Evolutionary conservation across 371 early-diverging fungal species (phyloP).

Genomic region (Actinomortierella ambigua): DNA sequence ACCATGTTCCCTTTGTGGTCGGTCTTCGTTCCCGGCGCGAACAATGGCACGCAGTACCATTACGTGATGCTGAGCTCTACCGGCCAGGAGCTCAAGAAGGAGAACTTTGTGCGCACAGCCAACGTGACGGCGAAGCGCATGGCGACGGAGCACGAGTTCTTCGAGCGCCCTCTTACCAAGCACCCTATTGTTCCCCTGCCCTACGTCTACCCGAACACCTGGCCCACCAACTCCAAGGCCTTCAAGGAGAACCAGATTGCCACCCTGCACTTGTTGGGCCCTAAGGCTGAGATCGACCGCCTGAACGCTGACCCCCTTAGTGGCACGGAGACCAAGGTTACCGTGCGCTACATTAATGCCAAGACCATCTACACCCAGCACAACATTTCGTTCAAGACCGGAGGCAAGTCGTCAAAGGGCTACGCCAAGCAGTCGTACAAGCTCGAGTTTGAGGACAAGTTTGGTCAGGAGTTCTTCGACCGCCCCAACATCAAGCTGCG

Average conservation of each 20-base stretch:
- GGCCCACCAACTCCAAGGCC: conserved; percentile 38
- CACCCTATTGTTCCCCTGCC: conserved; percentile 54
- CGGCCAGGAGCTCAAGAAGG: conserved; percentile 14
- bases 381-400: conserved; percentile 49
- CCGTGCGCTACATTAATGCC: conserved; percentile 53
- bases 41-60: conserved; percentile 7
- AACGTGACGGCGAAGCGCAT: conserved; percentile 4
- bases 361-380: conserved; percentile 45
- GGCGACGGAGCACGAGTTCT: conserved; percentile 59
- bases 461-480: conserved; percentile 47
- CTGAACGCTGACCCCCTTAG: conserved; percentile 29
- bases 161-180: conserved; percentile 55
- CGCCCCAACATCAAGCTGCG: conserved; percentile 56
- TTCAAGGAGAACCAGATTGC: conserved; percentile 50
- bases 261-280: conserved; percentile 54
- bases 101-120: conserved; percentile 19
- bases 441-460: conserved; percentile 51
- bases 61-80: conserved; percentile 21
- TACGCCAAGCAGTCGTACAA: conserved; percentile 57
- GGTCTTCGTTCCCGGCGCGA: conserved; percentile 14
- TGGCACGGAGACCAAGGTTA: conserved; percentile 29
- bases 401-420: conserved; percentile 59
- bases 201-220: conserved; percentile 50
- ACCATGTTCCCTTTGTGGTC: conserved; percentile 21
- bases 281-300: conserved; percentile 37